Base-by-base conservation (phyloP, 2,329 filamentous ascomycete genomes). In the Atkinsonella texensis region DNA sequence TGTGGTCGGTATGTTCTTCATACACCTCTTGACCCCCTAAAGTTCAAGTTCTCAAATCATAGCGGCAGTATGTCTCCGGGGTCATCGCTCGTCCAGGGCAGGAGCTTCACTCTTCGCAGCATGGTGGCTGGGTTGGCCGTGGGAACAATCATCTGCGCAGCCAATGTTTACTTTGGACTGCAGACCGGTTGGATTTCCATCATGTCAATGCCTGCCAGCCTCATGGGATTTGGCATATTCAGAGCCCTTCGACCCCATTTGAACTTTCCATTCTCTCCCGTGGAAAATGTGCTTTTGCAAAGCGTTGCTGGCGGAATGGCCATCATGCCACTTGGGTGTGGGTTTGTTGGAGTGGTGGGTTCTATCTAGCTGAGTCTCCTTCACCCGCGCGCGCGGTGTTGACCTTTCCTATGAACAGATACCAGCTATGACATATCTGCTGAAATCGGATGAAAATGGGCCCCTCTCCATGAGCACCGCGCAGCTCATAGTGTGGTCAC, bases 91-190 rank as follows among this genome's bases (percentile, higher is more conserved):
- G 52, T 67, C 54, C 65, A 68, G 2, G 75, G 74, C 49, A 79
- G 79, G 46, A 89, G 89, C 70, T 96, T 98, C 70, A 97, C 93
- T 0, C 53, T 84, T 28, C 84, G 93, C 52, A 89, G 89, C 48
- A 76, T 97, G 40, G 64, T 81, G 5, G 88, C 87, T 31, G 93
- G 93, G 15, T 74, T 95, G 6, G 72, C 80, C 3, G 93, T 98
- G 56, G 93, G 93, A 41, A 80, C 93, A 4, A 74, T 97, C 51
- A 95, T 97, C 62, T 93, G 87, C 64, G 95, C 95, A 66, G 94
- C 88, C 49, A 98, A 98, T 65, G 96, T 94, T 74, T 98, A 97
- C 68, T 98, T 98, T 65, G 93, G 93, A n/a, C 74, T 98, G 33
- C 93, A 97, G 70, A 94, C 88, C 31, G 73, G 74, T 56, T 78